Base-by-base conservation (phyloP, 2,329 filamentous ascomycete genomes). In the Ophiocordyceps camponoti-leonardi region DNA sequence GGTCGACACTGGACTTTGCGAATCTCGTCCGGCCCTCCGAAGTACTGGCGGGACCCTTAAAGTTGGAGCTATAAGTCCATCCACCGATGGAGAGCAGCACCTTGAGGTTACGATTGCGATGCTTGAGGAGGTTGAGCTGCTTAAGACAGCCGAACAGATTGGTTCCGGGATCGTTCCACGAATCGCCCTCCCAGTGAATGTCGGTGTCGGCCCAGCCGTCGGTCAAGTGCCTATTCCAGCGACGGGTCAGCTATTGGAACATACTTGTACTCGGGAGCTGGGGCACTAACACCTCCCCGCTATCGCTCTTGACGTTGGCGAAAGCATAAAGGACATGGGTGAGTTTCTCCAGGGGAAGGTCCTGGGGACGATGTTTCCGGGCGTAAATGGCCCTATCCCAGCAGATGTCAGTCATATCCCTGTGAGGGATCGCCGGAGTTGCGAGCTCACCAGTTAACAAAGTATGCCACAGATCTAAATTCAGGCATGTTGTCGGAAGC, bases 281-380 rank as follows among this genome's bases (percentile, higher is more conserved):
- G 20, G 22, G 22, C 1, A 55, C 61, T 52, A 62, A 83, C 62
- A 93, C 86, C 62, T 93, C 85, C 44, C 90, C 90, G 30, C 73
- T 77, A 3, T 90, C 84, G 3, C 79, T 71, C 4, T 77, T 74
- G 48, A 94, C 76, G 59, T 95, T 93, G 57, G 86, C 90, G 64
- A 96, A 96, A 16, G 88, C 70, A 53, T 95, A 95, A 16, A 95
- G 76, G 5, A 96, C 65, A 57, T 96, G 90, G 0, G 88, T 96
- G 40, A 95, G 74, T 46, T 85, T 82, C 46, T 87, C 75, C 4
- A 73, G 78, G 0, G 85, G 84, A 6, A 96, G 73, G 58, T 94
- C 79, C 57, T 93, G 83, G 0, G 88, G 87, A n/a, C 79, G 74
- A 59, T 92, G 83, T 55, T 90, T 82, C 46, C 88, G 79, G 37